phyloP scores from a whole-genome alignment of 768 basidiomycete species.

The Auricularia cornea region DNA sequence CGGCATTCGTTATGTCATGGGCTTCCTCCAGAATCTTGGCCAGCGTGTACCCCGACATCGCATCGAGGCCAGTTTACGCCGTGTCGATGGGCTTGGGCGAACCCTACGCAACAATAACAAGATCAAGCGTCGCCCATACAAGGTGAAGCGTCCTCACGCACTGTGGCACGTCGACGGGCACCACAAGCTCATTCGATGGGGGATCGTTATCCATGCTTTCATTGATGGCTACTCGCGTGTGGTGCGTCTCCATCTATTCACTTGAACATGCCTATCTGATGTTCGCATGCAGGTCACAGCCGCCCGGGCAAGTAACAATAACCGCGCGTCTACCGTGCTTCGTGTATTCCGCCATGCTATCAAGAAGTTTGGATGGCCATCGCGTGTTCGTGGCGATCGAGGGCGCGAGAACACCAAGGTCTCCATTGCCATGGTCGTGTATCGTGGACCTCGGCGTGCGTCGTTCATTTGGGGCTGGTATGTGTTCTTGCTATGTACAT shows the following conservation, averaged over 20 bases:
- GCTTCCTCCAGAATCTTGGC: slow-evolving; percentile 15
- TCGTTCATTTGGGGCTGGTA: slow-evolving; percentile 24
- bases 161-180: too few relatives aligned
- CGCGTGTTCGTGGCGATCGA: slow-evolving; percentile 24
- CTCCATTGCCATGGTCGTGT: slow-evolving; percentile 28
- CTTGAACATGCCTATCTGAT: slow-evolving; percentile 5
- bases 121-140: too few relatives aligned
- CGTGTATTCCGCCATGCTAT: slow-evolving; percentile 15
- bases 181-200: too few relatives aligned
- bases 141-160: too few relatives aligned
- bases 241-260: not conserved
- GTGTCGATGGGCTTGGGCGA: slow-evolving; percentile 16
- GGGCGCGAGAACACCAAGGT: slow-evolving; percentile 29
- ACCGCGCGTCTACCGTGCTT: slow-evolving; percentile 18
- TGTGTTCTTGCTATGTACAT: slow-evolving; percentile 2
- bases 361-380: slow-evolving; percentile 17
- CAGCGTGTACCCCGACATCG: slow-evolving; percentile 15
- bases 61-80: slow-evolving; percentile 14
- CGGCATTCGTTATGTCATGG: slow-evolving; percentile 20
- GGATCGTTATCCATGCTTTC: slow-evolving; percentile 7
- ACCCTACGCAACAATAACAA: slow-evolving; percentile 15
- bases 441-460: slow-evolving; percentile 20
- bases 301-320: slow-evolving; percentile 17
- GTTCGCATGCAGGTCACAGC: slow-evolving; percentile 14
- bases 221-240: slow-evolving; percentile 8